Evolutionary conservation across 192 early-diverging fungal genomes (phyloP).

Genomic region (Entrophospora sp.): DNA sequence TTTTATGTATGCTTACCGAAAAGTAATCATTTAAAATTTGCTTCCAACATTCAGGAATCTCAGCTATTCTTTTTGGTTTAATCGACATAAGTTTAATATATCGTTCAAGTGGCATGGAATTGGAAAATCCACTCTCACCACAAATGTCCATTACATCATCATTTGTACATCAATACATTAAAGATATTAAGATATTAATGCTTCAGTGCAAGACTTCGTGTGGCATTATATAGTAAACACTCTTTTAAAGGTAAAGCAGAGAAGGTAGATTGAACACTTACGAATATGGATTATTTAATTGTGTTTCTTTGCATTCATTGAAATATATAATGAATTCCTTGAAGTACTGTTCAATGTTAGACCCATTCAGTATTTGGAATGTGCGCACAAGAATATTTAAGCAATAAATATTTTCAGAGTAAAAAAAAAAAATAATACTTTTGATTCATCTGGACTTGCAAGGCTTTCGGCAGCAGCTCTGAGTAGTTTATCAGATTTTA

Average conservation of each 20-base stretch:
- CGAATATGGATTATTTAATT: conserved; percentile 2
- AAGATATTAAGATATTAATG: no score
- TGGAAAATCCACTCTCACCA: conserved; percentile 6
- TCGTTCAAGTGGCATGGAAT: conserved; percentile 5
- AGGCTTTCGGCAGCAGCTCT: conserved; percentile 5
- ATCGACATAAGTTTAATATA: conserved; percentile 9
- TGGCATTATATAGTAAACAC: no score
- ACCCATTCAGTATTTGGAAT: conserved; percentile 10
- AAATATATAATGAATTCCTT: conserved; percentile 11
- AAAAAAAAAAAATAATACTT: no score
- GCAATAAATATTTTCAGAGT: background rate
- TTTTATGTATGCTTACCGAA: conserved; percentile 7
- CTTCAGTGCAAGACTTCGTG: no score
- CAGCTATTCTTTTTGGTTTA: conserved; percentile 8
- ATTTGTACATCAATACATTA: conserved; percentile 6
- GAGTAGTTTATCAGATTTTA: no score
- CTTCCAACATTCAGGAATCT: background rate
- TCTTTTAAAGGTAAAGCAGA: no score
- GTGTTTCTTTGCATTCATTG: background rate
- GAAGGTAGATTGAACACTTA: conserved; percentile 2
- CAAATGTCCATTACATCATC: conserved; percentile 19
- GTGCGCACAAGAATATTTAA: background rate
- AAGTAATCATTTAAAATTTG: background rate
- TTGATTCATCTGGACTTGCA: background rate
- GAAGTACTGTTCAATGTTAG: conserved; percentile 16